Evolutionary conservation across 805 yeast genomes (phyloP).

Genomic region (Sungouiella blattae): DNA sequence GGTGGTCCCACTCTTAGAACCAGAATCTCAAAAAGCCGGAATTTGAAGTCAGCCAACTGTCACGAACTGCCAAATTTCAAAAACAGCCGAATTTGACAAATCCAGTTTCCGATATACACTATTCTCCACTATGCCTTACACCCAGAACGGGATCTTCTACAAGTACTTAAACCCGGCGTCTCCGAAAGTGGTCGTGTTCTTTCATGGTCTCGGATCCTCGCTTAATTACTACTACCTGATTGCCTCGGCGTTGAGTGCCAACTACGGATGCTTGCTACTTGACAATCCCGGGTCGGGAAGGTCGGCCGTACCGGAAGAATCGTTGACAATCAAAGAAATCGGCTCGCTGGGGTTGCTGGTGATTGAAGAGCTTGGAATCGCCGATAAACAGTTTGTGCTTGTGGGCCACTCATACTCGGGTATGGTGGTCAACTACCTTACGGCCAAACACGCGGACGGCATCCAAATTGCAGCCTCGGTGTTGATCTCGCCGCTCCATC

Average conservation of each 20-base stretch:
- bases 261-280: not conserved
- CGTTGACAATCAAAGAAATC: not conserved
- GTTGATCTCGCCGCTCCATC: not conserved
- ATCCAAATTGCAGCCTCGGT: not conserved
- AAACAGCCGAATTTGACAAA: too few species aligned
- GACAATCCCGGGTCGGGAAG: constrained; percentile 7
- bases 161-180: not conserved
- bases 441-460: not conserved
- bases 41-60: too few species aligned
- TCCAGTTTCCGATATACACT: too few species aligned
- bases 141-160: not conserved
- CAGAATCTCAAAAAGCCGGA: too few species aligned
- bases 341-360: not conserved
- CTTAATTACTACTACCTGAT: not conserved
- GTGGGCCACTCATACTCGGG: constrained; percentile 1
- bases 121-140: not conserved
- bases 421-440: constrained; percentile 1
- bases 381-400: not conserved
- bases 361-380: not conserved
- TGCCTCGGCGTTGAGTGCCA: not conserved
- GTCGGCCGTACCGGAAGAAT: not conserved
- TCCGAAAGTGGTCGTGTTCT: not conserved
- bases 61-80: too few species aligned
- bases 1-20: too few species aligned
- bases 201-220: constrained; percentile 1